Evolutionary conservation across 495 filamentous ascomycete species (phyloP).

Genomic region (Diplogelasinospora grovesii): DNA sequence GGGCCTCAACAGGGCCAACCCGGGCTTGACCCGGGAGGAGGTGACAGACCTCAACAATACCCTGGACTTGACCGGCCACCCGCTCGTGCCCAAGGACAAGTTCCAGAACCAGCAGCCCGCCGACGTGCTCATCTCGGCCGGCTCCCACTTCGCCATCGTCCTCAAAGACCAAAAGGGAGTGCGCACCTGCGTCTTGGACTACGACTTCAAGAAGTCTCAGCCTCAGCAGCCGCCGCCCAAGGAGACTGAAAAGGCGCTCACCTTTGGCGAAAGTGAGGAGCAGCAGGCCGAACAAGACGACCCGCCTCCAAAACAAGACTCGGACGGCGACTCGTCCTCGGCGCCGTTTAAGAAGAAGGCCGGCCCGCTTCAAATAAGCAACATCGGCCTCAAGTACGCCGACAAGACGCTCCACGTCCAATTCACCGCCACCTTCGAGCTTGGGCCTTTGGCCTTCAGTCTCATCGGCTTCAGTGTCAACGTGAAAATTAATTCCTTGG

Average conservation of each 20-base stretch:
- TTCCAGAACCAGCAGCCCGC: neutral
- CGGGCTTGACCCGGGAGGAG: constrained; percentile 2
- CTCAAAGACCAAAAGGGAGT: neutral
- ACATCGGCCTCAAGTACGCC: constrained; percentile 30
- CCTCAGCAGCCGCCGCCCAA: too few relatives aligned
- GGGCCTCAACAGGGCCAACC: constrained; percentile 9
- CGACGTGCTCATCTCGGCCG: constrained; percentile 1
- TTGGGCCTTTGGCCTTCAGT: constrained; percentile 34
- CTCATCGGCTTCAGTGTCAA: constrained; percentile 31
- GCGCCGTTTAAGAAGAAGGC: constrained; percentile 22
- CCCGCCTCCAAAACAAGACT: too few relatives aligned
- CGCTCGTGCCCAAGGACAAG: neutral
- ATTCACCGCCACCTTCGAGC: constrained; percentile 29
- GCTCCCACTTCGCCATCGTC: constrained; percentile 1
- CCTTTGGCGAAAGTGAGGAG: too few relatives aligned
- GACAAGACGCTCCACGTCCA: constrained; percentile 21
- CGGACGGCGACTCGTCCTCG: too few relatives aligned
- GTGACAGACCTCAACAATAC: neutral
- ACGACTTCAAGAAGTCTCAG: constrained; percentile 1
- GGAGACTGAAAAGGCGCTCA: too few relatives aligned
- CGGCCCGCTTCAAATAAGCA: constrained; percentile 25
- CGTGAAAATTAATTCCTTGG: constrained; percentile 9
- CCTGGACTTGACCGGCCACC: neutral
- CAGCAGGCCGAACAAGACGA: too few relatives aligned
- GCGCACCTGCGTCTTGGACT: neutral